phyloP scores from a whole-genome alignment of 768 basidiomycete species.

The Podaxis mareebaensis region DNA sequence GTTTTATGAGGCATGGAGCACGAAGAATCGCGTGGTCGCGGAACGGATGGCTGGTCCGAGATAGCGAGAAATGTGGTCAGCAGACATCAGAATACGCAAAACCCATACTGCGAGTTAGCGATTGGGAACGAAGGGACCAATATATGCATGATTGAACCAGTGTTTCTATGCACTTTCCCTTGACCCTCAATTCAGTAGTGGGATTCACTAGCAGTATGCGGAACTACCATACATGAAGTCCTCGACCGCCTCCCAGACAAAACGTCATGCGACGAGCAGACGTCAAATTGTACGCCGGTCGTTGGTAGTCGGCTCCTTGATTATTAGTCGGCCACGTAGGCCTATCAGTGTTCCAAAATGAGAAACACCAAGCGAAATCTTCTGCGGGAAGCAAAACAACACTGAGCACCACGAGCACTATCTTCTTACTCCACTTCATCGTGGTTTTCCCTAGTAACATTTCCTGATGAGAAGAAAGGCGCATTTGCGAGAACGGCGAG shows the following conservation, averaged over 20 bases:
- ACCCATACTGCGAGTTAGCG: background rate
- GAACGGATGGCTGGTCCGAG: background rate
- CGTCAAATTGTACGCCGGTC: background rate
- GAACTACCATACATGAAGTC: background rate
- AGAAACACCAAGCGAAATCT: background rate
- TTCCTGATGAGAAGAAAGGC: background rate
- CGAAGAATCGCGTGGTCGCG: background rate
- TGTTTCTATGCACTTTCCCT: background rate
- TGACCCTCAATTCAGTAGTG: background rate
- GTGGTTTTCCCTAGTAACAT: background rate
- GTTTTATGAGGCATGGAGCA: background rate
- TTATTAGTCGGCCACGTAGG: background rate
- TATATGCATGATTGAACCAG: background rate
- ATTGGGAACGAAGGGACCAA: background rate
- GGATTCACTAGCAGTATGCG: background rate
- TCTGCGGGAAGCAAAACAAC: too few relatives aligned
- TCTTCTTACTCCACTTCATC: conserved; percentile 5
- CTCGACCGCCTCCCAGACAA: background rate
- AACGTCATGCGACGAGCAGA: background rate
- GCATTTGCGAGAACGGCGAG: background rate
- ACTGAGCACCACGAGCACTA: background rate
- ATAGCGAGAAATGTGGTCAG: background rate
- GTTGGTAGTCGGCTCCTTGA: background rate
- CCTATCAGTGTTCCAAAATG: background rate
- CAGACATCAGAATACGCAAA: background rate